These are phyloP conservation scores for Colletotrichum sp. DNA, from an alignment of 2,329 filamentous ascomycete species.

Conservation along the genomic window DNA sequence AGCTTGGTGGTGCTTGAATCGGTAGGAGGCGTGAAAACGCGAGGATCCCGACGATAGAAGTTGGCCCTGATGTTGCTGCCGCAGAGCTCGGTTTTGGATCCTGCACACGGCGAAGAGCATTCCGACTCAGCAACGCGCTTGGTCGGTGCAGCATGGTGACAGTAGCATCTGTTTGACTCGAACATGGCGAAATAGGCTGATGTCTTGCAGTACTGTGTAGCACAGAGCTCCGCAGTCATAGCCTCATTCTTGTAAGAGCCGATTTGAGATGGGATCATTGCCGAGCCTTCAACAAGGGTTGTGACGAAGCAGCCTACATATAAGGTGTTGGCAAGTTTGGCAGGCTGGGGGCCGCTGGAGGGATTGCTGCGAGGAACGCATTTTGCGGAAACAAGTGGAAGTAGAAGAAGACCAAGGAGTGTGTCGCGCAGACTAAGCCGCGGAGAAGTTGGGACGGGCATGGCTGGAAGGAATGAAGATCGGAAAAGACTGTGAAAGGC, in stretches of 20 bases:
- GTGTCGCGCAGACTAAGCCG: not conserved
- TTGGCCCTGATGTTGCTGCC: not conserved
- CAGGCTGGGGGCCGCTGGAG: not conserved
- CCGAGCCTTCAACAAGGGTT: not conserved
- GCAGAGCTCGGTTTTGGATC: not conserved
- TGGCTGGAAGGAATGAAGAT: not conserved
- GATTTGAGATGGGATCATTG: not conserved
- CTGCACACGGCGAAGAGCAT: not conserved
- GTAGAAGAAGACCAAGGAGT: not conserved
- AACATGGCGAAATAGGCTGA: not conserved
- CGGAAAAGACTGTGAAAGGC: not conserved
- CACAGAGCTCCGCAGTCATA: not conserved
- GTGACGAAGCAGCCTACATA: not conserved
- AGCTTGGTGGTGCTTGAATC: not conserved
- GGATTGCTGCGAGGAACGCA: not conserved
- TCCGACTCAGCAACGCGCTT: not conserved
- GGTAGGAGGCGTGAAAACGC: not conserved
- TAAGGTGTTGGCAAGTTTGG: not conserved
- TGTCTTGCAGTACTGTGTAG: not conserved
- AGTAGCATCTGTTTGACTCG: not conserved
- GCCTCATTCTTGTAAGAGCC: not conserved
- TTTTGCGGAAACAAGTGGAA: not conserved
- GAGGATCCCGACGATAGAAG: not conserved
- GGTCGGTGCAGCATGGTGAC: not conserved
- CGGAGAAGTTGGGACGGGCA: not conserved